Evolutionary conservation across 164 flowering plant genomes (phyloP).

Genomic region (Santalum album): DNA sequence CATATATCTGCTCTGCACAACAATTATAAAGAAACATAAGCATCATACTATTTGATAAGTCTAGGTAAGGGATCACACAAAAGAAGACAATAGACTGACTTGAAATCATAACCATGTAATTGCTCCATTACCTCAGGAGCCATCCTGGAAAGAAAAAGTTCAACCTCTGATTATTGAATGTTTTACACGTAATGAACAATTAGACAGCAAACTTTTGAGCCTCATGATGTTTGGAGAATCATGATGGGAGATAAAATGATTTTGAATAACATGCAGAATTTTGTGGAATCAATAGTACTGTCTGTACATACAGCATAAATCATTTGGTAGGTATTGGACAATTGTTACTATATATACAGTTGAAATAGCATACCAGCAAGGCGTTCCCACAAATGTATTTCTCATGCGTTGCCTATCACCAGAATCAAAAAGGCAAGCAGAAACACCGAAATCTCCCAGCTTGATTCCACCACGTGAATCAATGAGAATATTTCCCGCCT

Average conservation of each 20-base stretch:
- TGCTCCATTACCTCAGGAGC: slow-evolving; percentile 99
- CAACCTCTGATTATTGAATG: not conserved
- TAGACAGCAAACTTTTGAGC: not conserved
- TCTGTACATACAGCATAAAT: not conserved
- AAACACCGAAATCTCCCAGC: slow-evolving; percentile 95
- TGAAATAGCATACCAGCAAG: slow-evolving; percentile 72
- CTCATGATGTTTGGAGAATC: not conserved
- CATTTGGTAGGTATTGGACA: not conserved
- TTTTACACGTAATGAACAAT: not conserved
- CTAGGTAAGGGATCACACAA: not conserved
- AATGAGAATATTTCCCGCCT: slow-evolving; percentile 91
- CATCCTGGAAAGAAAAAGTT: slow-evolving; percentile 59
- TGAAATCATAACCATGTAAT: slow-evolving; percentile 87
- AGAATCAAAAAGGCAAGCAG: slow-evolving; percentile 90
- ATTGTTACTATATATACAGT: not conserved
- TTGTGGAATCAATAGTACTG: no score
- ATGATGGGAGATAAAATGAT: not conserved
- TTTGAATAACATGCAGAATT: no score
- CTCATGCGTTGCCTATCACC: slow-evolving; percentile 83
- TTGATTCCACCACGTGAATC: slow-evolving; percentile 61
- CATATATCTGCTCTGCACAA: slow-evolving; percentile 90
- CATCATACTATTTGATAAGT: slow-evolving; percentile 4
- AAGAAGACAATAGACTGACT: slow-evolving; percentile 34
- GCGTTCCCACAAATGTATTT: slow-evolving; percentile 96
- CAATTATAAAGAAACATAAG: slow-evolving; percentile 11